Evolutionary conservation across 2,329 filamentous ascomycete species (phyloP), one percentile per base, ranked within the genome.

Genomic region (Ceratocystiopsis minuta): DNA sequence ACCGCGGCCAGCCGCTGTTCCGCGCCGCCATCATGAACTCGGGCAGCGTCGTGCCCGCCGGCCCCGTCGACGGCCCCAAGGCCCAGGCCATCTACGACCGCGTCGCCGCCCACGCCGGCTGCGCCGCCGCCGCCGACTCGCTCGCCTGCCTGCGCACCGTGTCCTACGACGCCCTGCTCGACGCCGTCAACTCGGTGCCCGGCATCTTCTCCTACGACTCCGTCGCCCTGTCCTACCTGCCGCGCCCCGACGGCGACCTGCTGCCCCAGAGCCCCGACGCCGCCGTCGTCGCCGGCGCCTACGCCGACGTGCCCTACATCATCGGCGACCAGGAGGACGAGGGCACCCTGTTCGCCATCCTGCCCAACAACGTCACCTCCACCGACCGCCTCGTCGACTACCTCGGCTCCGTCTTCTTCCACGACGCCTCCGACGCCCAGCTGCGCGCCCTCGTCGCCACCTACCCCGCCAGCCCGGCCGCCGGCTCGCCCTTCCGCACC

Each of bases 321-420:
- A 68, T 80, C 34, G 80, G 82, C 36, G 70, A 84, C 53, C 79
- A 85, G 56, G 80, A 87, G 61, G 82, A 88, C 53, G 81, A 88
- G 57, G 80, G 81, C 16, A 85, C 81, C 0, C 57, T 87, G 2
- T 85, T 87, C 54, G 65, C 75, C 6, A 63, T 87, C 32, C 77
- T 78, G 55, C 78, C 82, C 48, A 54, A 58, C 31, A 83, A 86
- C 54, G 60, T 87, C 40, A 80, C 72, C 11, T 78, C 67, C 1
- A 72, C 66, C 0, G 58, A 59, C 1, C 58, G 73, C 6, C 50
- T 87, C 0, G 65, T 74, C 32, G 59, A 67, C 16, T 88, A 88
- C 52, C 58, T 90, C 17, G 52, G 59, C 2, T 53, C 58, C 1
- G 49, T 72, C 40, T 80, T 72, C 61, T 86, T 84, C 62, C 57